Evolutionary conservation across 345 rosid species (phyloP).

Genomic region (Salix udensis): DNA sequence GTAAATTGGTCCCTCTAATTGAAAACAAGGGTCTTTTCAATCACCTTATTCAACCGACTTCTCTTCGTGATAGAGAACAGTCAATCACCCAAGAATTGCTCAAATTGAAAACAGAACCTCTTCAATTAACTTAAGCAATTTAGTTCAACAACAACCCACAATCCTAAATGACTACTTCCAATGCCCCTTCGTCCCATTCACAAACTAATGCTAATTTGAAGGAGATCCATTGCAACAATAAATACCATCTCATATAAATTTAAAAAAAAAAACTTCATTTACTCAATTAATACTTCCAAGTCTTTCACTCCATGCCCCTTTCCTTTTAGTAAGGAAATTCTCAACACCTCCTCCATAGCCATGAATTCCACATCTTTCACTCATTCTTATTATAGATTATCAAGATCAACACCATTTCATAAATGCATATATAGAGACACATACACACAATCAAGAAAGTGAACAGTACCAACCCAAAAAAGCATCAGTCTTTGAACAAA

Average conservation of each 20-base stretch:
- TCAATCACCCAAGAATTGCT: not conserved
- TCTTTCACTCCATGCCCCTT: not conserved
- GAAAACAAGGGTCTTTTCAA: not conserved
- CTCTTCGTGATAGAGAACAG: not conserved
- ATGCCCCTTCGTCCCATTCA: not conserved
- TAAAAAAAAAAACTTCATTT: not conserved
- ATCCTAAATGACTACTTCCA: not conserved
- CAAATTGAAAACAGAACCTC: not conserved
- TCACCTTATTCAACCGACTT: not conserved
- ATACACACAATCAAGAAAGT: not conserved
- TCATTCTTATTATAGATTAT: not conserved
- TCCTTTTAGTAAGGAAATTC: not conserved
- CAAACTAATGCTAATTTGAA: not conserved
- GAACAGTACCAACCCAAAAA: not conserved
- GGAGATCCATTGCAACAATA: not conserved
- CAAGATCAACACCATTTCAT: not conserved
- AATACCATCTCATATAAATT: not conserved
- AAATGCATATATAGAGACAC: not conserved
- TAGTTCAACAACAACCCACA: not conserved
- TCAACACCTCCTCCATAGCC: not conserved
- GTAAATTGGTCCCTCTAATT: not conserved
- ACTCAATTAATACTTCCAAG: not conserved
- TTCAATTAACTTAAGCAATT: not conserved
- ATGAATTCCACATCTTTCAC: not conserved
- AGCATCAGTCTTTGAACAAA: not conserved